Conservation (phyloP, 305 asterid genomes). For the Solanum hybrid region DNA sequence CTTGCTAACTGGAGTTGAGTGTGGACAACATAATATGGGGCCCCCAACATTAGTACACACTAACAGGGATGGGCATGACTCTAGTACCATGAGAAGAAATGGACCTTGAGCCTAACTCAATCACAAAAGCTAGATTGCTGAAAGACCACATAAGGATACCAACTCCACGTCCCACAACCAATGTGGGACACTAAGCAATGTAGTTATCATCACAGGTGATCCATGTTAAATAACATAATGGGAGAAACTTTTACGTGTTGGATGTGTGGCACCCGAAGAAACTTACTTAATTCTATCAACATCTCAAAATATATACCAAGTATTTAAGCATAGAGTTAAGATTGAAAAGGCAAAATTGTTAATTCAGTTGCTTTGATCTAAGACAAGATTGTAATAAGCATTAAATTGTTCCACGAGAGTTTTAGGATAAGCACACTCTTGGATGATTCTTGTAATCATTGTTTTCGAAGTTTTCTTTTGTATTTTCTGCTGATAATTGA, state of each 20-base stretch:
- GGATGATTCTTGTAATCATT: neutral
- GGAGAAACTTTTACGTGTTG: neutral
- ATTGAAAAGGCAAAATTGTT: neutral
- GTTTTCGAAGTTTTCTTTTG: neutral
- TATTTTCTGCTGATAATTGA: neutral
- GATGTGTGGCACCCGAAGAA: neutral
- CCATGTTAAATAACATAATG: neutral
- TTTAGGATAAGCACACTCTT: neutral
- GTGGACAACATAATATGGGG: neutral
- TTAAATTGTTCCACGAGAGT: neutral
- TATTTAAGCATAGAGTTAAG: neutral
- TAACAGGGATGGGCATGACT: neutral
- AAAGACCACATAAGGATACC: neutral
- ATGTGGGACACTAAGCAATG: neutral
- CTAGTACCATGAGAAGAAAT: neutral
- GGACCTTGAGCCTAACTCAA: neutral
- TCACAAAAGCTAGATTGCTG: neutral
- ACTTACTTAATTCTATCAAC: neutral
- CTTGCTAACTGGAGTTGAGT: neutral
- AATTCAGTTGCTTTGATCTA: neutral
- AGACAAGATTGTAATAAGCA: neutral
- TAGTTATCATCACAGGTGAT: neutral
- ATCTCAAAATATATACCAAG: neutral
- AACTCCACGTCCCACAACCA: neutral
- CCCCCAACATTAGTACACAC: neutral